A percentile compares a stretch with the other conserved stretches of the same genome.
These are phyloP conservation scores for Coffea canephora DNA, from an alignment of 257 asterid species.

Conservation along the genomic window DNA sequence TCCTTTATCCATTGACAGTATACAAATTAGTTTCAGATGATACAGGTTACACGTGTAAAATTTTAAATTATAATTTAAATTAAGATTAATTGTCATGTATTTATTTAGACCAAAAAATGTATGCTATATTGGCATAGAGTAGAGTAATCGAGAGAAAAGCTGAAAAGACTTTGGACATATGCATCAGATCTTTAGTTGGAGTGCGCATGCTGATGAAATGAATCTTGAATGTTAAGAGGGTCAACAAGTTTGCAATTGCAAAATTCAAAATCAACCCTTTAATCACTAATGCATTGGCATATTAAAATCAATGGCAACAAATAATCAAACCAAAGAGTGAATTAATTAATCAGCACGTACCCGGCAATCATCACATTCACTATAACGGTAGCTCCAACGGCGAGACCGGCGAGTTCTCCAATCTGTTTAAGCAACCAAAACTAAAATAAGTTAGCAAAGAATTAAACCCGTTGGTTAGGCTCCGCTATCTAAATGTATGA, in stretches of 20 bases:
- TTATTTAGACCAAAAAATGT: too few species aligned
- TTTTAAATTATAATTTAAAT: too few species aligned
- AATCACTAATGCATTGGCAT: neutral
- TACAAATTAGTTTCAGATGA: too few species aligned
- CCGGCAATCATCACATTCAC: constrained; percentile 89
- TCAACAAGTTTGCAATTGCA: neutral
- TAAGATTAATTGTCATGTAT: too few species aligned
- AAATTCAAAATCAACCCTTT: neutral
- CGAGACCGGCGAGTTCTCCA: constrained; percentile 96
- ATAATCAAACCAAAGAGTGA: neutral
- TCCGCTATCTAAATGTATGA: neutral
- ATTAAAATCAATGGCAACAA: neutral
- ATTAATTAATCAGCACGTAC: constrained; percentile 29
- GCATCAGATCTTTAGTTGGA: neutral
- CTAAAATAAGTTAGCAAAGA: neutral
- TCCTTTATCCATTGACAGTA: too few species aligned
- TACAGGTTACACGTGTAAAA: too few species aligned
- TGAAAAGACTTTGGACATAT: neutral
- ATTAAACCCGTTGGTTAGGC: neutral
- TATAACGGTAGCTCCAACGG: constrained; percentile 82
- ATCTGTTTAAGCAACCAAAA: constrained; percentile 42
- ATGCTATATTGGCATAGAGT: too few species aligned
- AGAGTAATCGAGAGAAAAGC: too few species aligned
- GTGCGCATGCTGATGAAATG: neutral
- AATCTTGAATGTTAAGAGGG: neutral